A percentile compares a stretch with the other conserved stretches of the same genome.
Evolutionary conservation across 179 eudicot species (phyloP).

Genomic region (Gypsophila paniculata): DNA sequence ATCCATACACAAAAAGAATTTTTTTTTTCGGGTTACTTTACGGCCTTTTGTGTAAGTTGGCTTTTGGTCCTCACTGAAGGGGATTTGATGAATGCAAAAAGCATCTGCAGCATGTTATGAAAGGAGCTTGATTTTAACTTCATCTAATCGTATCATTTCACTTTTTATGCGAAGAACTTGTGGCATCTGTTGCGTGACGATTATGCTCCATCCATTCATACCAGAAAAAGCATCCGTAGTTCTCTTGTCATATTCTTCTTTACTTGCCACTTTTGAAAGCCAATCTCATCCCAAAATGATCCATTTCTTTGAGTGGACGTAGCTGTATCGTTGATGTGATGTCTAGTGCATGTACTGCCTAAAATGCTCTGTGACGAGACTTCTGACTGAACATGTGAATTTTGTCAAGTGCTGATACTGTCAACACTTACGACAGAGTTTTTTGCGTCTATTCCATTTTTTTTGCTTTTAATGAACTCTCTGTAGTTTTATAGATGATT

Average conservation of each 20-base stretch:
- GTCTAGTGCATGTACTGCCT: neutral
- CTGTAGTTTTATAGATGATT: no score
- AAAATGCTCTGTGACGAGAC: neutral
- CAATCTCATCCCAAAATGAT: neutral
- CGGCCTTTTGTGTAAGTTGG: constrained; percentile 10
- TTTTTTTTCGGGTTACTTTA: constrained; percentile 13
- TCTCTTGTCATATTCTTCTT: constrained; percentile 8
- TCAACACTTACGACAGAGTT: neutral
- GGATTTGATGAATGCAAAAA: constrained; percentile 1
- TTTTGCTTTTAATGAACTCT: neutral
- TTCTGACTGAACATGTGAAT: neutral
- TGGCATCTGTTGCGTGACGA: constrained; percentile 5
- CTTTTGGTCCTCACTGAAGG: neutral
- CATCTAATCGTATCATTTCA: neutral
- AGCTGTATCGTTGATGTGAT: constrained; percentile 1
- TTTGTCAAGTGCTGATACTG: neutral
- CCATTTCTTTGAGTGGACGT: constrained; percentile 6
- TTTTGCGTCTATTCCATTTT: neutral
- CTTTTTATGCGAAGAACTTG: neutral
- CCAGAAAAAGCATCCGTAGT: constrained; percentile 13
- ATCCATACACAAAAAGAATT: constrained; percentile 1
- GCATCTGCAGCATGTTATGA: constrained; percentile 13
- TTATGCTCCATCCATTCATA: constrained; percentile 14
- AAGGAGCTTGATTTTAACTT: neutral
- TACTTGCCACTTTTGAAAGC: neutral